These are phyloP conservation scores for Periconia digitata DNA, from an alignment of 2,329 filamentous ascomycete species.

Conservation along the genomic window DNA sequence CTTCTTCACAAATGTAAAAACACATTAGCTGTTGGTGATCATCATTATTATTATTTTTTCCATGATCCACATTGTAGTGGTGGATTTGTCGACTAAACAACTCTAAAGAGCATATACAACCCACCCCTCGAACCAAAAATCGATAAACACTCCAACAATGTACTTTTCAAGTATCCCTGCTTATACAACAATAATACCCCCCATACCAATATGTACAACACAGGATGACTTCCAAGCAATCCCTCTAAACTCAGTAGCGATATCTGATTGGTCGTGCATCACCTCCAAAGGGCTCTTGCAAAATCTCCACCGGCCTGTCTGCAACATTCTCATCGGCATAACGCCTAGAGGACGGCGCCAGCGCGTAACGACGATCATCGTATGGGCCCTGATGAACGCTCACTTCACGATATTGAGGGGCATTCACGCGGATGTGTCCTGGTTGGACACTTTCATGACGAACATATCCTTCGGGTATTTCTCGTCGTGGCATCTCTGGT, in stretches of 20 bases:
- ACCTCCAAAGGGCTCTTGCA: slow-evolving; percentile 30
- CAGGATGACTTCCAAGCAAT: too few species aligned
- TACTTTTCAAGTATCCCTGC: neutral
- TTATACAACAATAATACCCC: neutral
- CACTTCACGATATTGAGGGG: slow-evolving; percentile 42
- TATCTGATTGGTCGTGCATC: slow-evolving; percentile 39
- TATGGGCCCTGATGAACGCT: slow-evolving; percentile 44
- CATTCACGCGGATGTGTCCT: slow-evolving; percentile 31
- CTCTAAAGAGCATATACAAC: neutral
- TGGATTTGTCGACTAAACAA: too few species aligned
- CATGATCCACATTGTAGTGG: too few species aligned
- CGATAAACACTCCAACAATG: neutral
- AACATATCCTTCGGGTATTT: slow-evolving; percentile 36
- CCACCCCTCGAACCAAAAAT: neutral
- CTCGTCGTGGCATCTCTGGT: slow-evolving; percentile 39
- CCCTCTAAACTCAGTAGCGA: slow-evolving; percentile 29
- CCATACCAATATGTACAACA: too few species aligned
- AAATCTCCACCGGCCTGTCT: slow-evolving; percentile 26
- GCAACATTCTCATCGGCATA: slow-evolving; percentile 45
- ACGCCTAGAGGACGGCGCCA: slow-evolving; percentile 31
- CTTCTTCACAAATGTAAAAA: too few species aligned
- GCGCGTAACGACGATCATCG: slow-evolving; percentile 37
- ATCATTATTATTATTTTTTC: too few species aligned
- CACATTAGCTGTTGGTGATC: too few species aligned
- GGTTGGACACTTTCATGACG: slow-evolving; percentile 48